Evolutionary conservation across 169 alveolate genomes (phyloP), one percentile per base, ranked within the genome.

Genomic region (Plasmodium knowlesi): DNA sequence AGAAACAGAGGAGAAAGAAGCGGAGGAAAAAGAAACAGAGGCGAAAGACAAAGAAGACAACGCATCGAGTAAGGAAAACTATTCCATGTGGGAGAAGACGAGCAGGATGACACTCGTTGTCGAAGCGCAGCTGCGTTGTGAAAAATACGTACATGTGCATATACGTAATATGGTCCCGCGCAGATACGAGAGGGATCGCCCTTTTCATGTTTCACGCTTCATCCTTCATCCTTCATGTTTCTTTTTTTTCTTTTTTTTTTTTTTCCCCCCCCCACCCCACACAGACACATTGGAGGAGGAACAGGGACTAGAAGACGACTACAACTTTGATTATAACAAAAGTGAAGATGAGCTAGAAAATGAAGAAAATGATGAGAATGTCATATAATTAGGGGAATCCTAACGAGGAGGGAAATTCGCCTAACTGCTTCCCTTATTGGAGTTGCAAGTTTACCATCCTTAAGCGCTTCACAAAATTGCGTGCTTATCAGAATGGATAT

Each of bases 361-460:
- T 88, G 94, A 88, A 12, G 94, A 88, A 61, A 32, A 76, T 41
- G 94, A 88, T 79, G 94, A 88, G 82, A 88, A 88, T n/a, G 94
- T 88, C 28, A 88, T 88, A 78, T 88, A 88, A 88, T 41, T 22
- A 67, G 57, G 5, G 94, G 83, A 88, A 88, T 67, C 30, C 19
- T 28, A 37, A 88, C 71, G 43, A 88, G 25, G 1, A 25, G 70
- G 28, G 94, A 50, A 43, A 88, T 88, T 41, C 82, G 25, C 22
- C 46, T 25, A 6, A 88, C 94, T 8, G 94, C 89, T 37, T 39
- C 32, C 32, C 14, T 78, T 57, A 88, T 88, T 34, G 80, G 81
- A 19, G 72, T 78, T 12, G 81, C 30, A 19, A n/a, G 28, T 41
- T 61, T 50, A 2, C 82, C 57, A 54, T 82, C 25, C 14, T 73